These are phyloP conservation scores for Coprinopsis strossmayeri DNA, from an alignment of 768 basidiomycete species.

Conservation along the genomic window DNA sequence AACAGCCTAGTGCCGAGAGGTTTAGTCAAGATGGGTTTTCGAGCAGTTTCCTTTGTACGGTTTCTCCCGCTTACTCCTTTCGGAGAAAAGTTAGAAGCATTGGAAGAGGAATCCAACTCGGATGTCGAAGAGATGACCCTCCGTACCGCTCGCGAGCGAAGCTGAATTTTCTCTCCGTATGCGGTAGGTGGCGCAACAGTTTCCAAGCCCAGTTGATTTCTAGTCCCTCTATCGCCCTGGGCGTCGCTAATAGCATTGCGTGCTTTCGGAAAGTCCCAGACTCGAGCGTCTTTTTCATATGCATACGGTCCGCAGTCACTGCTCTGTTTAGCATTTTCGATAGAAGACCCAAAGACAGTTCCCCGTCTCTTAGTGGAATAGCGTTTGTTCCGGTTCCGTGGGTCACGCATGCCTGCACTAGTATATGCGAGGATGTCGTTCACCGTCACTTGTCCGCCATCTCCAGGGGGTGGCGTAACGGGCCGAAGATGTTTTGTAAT, in stretches of 20 bases:
- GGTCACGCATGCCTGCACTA: background rate
- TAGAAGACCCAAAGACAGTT: no score
- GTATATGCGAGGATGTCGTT: background rate
- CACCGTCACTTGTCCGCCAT: background rate
- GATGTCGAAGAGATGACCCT: background rate
- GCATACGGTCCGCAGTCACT: no score
- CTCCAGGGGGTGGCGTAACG: background rate
- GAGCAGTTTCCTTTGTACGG: background rate
- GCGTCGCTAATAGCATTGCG: background rate
- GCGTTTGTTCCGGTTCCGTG: background rate
- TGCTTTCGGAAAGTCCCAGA: background rate
- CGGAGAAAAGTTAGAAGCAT: background rate
- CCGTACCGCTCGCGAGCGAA: background rate
- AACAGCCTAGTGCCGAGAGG: slow-evolving; percentile 8
- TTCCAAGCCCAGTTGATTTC: background rate
- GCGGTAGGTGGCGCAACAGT: background rate
- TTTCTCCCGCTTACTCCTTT: background rate
- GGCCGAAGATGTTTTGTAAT: background rate
- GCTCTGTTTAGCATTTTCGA: no score
- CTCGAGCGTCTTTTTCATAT: background rate
- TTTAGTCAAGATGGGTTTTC: background rate
- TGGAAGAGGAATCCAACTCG: background rate
- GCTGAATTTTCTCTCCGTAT: background rate
- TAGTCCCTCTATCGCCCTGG: background rate
- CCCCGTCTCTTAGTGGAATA: background rate